These are phyloP conservation scores for Crinitomyces ghanaensis DNA, from an alignment of 805 yeast genomes.

Conservation along the genomic window DNA sequence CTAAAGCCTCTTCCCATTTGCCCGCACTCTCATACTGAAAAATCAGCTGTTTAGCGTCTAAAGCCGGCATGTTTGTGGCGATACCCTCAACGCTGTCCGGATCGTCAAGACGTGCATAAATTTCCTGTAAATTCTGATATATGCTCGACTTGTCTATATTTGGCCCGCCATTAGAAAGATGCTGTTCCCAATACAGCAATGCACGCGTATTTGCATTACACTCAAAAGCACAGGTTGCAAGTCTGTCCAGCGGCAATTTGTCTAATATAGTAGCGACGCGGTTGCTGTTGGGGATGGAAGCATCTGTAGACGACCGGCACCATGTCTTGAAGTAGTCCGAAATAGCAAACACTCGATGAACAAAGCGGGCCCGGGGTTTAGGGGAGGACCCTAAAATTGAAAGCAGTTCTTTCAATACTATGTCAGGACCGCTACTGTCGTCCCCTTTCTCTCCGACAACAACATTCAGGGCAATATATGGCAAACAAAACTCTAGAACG, in stretches of 20 bases:
- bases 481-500: slow-evolving; percentile 60
- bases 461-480: slow-evolving; percentile 60
- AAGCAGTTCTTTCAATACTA: too few relatives aligned
- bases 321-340: slow-evolving; percentile 79
- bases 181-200: slow-evolving; percentile 71
- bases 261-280: too few relatives aligned
- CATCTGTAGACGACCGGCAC: too few relatives aligned
- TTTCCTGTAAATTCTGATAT: slow-evolving; percentile 41
- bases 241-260: too few relatives aligned
- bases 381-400: too few relatives aligned
- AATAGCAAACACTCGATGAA: slow-evolving; percentile 64
- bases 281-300: too few relatives aligned
- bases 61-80: slow-evolving; percentile 51
- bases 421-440: slow-evolving; percentile 35
- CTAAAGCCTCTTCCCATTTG: slow-evolving; percentile 79
- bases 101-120: slow-evolving; percentile 83
- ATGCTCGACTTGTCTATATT: slow-evolving; percentile 23
- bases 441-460: slow-evolving; percentile 36
- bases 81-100: slow-evolving; percentile 85
- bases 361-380: too few relatives aligned
- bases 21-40: slow-evolving; percentile 74
- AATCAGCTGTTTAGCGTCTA: slow-evolving; percentile 62
- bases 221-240: slow-evolving; percentile 75
- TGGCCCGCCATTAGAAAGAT: slow-evolving; percentile 35
- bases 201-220: slow-evolving; percentile 84